phyloP scores from a whole-genome alignment of 306 rosid species.

The Corylus americana region DNA sequence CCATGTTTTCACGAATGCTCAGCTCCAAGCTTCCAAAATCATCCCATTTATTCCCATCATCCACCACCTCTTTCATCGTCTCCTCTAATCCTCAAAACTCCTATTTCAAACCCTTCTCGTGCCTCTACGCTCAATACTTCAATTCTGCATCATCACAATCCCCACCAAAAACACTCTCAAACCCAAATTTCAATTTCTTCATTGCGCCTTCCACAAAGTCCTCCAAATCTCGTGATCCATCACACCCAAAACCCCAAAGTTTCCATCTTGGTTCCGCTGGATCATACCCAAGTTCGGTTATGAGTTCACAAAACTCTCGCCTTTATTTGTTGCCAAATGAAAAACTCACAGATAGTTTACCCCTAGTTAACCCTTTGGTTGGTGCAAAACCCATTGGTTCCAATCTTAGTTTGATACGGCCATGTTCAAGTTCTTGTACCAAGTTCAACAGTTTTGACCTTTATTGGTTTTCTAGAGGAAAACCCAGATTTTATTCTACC shows the following conservation, averaged over 20 bases:
- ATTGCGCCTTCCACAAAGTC: not conserved
- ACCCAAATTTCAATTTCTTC: not conserved
- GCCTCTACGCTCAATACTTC: not conserved
- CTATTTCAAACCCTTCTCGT: conserved; percentile 24
- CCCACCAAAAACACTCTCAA: conserved; percentile 7
- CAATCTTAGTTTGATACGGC: not conserved
- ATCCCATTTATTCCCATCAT: conserved; percentile 9
- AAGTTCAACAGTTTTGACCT: not conserved
- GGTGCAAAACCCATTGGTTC: not conserved
- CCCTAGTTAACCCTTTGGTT: not conserved
- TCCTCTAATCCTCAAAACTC: conserved; percentile 16
- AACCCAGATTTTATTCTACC: conserved; percentile 48
- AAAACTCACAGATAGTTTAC: conserved; percentile 12
- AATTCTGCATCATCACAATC: not conserved
- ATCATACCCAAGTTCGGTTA: conserved; percentile 1
- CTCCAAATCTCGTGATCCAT: conserved; percentile 13
- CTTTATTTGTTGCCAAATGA: not conserved
- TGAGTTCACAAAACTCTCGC: not conserved
- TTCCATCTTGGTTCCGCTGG: not conserved
- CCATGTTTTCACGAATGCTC: conserved; percentile 62
- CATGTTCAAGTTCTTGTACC: not conserved
- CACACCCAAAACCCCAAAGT: not conserved
- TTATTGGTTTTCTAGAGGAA: not conserved
- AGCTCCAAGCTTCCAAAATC: conserved; percentile 41
- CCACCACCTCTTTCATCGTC: not conserved